Percentiles rank a stretch among this genome's conserved stretches.
phyloP scores from a whole-genome alignment of 164 flowering plant species.

The Umbilicus rupestris region DNA sequence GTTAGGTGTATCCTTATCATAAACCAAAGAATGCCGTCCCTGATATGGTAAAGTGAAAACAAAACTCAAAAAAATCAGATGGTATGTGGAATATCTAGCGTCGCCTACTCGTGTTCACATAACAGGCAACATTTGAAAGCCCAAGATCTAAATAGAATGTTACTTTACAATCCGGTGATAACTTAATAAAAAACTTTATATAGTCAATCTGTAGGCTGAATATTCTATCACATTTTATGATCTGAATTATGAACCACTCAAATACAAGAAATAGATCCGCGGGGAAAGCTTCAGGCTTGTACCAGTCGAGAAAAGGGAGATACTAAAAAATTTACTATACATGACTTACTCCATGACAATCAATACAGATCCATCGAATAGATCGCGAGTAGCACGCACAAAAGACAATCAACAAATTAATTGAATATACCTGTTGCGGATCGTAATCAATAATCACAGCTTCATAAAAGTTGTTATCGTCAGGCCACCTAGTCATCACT shows the following conservation, averaged over 20 bases:
- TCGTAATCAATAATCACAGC: slow-evolving; percentile 34
- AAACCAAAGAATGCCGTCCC: not conserved
- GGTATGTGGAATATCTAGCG: not conserved
- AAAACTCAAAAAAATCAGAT: not conserved
- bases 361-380: not conserved
- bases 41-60: not conserved
- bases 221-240: too few species aligned
- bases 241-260: too few species aligned
- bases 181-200: not conserved
- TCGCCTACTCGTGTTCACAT: not conserved
- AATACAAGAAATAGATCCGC: not conserved
- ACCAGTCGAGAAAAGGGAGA: not conserved
- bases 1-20: not conserved
- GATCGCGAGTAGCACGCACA: not conserved
- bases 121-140: not conserved
- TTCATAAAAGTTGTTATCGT: slow-evolving; percentile 37
- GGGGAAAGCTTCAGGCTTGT: not conserved
- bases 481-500: slow-evolving; percentile 38
- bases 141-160: not conserved
- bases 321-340: not conserved
- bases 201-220: too few species aligned
- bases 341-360: not conserved
- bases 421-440: slow-evolving; percentile 20
- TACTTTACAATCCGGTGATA: not conserved
- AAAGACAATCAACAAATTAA: not conserved